A percentile compares a stretch with the other conserved stretches of the same genome.
Conservation (phyloP, 2,329 filamentous ascomycete genomes). For the Endothia cerciana region DNA sequence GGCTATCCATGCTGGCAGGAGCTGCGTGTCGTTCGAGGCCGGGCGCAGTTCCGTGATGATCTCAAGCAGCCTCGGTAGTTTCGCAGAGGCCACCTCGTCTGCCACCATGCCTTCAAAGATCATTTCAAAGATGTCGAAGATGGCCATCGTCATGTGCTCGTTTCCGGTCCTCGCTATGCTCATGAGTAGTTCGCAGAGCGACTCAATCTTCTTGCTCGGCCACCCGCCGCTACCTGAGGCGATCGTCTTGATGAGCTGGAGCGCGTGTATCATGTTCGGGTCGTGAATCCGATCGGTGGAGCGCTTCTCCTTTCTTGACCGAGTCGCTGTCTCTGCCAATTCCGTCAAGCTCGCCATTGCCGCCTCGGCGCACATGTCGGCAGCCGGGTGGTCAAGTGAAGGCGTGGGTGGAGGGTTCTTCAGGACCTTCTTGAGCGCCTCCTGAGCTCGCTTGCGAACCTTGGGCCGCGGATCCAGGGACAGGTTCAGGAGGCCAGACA, state of each 20-base stretch:
- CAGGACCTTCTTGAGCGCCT: conserved; percentile 82
- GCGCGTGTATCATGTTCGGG: conserved; percentile 83
- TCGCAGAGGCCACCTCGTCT: conserved; percentile 83
- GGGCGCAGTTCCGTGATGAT: conserved; percentile 92
- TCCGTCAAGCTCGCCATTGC: conserved; percentile 80
- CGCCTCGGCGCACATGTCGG: conserved; percentile 94
- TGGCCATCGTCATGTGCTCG: conserved; percentile 94
- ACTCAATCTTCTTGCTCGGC: conserved; percentile 95
- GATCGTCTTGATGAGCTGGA: conserved; percentile 90
- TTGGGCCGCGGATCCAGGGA: conserved; percentile 89
- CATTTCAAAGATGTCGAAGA: conserved; percentile 96
- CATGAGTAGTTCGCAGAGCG: conserved; percentile 85
- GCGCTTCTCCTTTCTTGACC: conserved; percentile 72
- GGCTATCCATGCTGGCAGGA: conserved; percentile 95
- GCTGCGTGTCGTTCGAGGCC: conserved; percentile 88
- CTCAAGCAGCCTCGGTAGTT: conserved; percentile 85
- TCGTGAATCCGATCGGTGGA: conserved; percentile 66
- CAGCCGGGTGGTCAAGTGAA: conserved; percentile 89
- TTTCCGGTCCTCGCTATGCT: conserved; percentile 88
- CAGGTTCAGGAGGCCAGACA: conserved; percentile 83
- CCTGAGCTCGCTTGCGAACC: conserved; percentile 89
- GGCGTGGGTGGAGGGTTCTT: conserved; percentile 87
- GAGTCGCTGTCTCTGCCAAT: conserved; percentile 64
- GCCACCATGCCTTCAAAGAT: conserved; percentile 91
- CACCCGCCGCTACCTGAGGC: conserved; percentile 87